Conservation (phyloP, 1,284 basidiomycete species). For the Schizophyllum amplum region DNA sequence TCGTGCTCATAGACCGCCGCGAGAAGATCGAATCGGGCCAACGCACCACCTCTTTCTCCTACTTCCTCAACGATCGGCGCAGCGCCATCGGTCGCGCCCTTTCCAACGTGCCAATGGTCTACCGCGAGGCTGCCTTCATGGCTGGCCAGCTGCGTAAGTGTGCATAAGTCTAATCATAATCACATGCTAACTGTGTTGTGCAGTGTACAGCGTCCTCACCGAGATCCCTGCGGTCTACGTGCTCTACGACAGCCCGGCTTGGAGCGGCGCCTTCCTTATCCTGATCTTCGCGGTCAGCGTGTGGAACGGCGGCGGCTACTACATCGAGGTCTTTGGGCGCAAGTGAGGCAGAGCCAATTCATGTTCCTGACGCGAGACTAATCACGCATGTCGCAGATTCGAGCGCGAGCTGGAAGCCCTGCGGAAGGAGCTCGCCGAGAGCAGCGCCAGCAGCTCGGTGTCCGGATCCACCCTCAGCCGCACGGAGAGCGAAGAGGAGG, state of each 20-base stretch:
- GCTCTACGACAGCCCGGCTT: constrained; percentile 68
- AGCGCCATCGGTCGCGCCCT: constrained; percentile 72
- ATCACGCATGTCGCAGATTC: constrained; percentile 71
- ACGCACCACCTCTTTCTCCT: constrained; percentile 80
- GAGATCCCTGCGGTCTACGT: constrained; percentile 81
- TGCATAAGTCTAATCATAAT: background rate
- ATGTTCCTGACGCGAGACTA: constrained; percentile 7
- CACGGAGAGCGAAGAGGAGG: constrained; percentile 25
- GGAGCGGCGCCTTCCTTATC: constrained; percentile 72
- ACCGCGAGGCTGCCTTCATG: constrained; percentile 75
- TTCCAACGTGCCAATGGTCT: constrained; percentile 47
- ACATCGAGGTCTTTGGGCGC: constrained; percentile 92
- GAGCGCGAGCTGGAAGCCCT: constrained; percentile 84
- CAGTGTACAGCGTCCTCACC: constrained; percentile 81
- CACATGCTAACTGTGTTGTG: background rate
- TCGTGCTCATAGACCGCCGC: constrained; percentile 77
- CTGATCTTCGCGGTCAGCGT: constrained; percentile 75
- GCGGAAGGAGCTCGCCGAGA: constrained; percentile 78
- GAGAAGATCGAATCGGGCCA: constrained; percentile 84
- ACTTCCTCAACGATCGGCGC: constrained; percentile 78
- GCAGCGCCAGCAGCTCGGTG: constrained; percentile 41
- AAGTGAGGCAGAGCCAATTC: constrained; percentile 42
- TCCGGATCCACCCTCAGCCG: constrained; percentile 20
- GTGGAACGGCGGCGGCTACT: constrained; percentile 82
- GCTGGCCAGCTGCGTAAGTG: constrained; percentile 72